phyloP scores from a whole-genome alignment of 2,329 filamentous ascomycete species.

The Parascedosporium putredinis region DNA sequence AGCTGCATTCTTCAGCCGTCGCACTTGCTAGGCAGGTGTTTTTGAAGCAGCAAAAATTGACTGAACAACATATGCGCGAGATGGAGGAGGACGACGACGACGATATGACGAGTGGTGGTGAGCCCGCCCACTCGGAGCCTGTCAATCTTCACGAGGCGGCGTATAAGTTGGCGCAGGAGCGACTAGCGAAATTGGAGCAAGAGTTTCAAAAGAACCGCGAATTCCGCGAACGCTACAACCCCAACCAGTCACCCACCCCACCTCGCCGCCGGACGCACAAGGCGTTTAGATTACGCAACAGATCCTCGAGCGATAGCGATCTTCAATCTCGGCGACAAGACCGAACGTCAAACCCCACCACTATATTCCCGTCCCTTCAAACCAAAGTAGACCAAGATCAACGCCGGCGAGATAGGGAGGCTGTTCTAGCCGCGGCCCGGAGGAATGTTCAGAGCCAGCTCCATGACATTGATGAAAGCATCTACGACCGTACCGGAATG shows the following conservation, averaged over 20 bases:
- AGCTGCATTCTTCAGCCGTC: slow-evolving; percentile 70
- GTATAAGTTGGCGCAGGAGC: slow-evolving; percentile 74
- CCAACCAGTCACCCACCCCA: slow-evolving; percentile 30
- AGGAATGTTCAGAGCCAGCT: slow-evolving; percentile 75
- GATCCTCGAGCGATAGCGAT: slow-evolving; percentile 58
- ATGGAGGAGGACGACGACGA: neutral
- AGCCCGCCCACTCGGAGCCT: slow-evolving; percentile 29
- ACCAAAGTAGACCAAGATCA: slow-evolving; percentile 64
- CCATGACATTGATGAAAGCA: slow-evolving; percentile 69
- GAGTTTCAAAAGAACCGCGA: slow-evolving; percentile 53
- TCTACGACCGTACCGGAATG: slow-evolving; percentile 67
- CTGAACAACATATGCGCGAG: neutral
- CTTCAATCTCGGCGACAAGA: slow-evolving; percentile 49
- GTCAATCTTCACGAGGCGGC: slow-evolving; percentile 73
- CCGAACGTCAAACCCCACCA: slow-evolving; percentile 48
- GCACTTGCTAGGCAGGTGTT: slow-evolving; percentile 90
- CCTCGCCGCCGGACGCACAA: slow-evolving; percentile 35
- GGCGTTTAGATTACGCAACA: slow-evolving; percentile 45
- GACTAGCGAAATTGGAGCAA: slow-evolving; percentile 68
- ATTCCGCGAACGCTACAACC: slow-evolving; percentile 65
- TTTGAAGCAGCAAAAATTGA: slow-evolving; percentile 54
- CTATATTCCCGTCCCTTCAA: slow-evolving; percentile 58
- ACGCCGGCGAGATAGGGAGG: slow-evolving; percentile 62
- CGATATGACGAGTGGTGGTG: neutral
- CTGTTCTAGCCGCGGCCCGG: slow-evolving; percentile 67